Evolutionary conservation across 1,284 basidiomycete genomes (phyloP).

Genomic region (Ustilago shanxiensis): DNA sequence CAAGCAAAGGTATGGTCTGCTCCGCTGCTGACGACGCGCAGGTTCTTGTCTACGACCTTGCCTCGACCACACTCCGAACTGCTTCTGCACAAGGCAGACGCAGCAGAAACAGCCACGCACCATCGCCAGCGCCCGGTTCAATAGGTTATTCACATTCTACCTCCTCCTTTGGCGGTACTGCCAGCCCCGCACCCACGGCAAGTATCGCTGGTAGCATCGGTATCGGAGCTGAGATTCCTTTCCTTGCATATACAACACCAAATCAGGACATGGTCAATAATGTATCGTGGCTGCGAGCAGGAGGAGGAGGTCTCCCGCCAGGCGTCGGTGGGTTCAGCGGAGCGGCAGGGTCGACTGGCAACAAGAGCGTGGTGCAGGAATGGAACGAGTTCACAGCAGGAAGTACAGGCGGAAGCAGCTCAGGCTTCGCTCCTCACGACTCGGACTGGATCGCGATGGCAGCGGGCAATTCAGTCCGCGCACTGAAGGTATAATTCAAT

Average conservation of each 20-base stretch:
- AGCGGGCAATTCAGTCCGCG: constrained; percentile 46
- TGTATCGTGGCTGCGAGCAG: constrained; percentile 64
- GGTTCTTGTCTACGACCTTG: constrained; percentile 68
- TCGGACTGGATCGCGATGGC: constrained; percentile 56
- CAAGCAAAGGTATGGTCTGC: constrained; percentile 69
- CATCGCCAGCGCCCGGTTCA: constrained; percentile 53
- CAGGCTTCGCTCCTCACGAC: constrained; percentile 46
- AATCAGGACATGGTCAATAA: constrained; percentile 69
- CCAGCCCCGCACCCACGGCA: constrained; percentile 43
- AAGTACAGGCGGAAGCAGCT: constrained; percentile 18
- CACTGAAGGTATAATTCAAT: constrained; percentile 41
- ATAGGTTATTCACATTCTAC: constrained; percentile 46
- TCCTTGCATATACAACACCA: constrained; percentile 65
- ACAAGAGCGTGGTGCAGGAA: constrained; percentile 64
- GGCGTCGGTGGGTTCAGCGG: constrained; percentile 39
- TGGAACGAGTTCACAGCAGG: constrained; percentile 67
- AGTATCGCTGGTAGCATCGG: constrained; percentile 53
- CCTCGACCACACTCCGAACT: constrained; percentile 64
- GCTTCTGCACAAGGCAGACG: constrained; percentile 67
- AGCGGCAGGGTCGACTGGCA: constrained; percentile 25
- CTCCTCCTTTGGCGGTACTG: constrained; percentile 46
- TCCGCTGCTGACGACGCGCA: constrained; percentile 68
- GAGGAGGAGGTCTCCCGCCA: constrained; percentile 32
- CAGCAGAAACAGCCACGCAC: constrained; percentile 62
- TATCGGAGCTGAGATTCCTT: constrained; percentile 64